Evolutionary conservation across 2,329 filamentous ascomycete species (phyloP).

Genomic region (Stachybotrys echinatus): DNA sequence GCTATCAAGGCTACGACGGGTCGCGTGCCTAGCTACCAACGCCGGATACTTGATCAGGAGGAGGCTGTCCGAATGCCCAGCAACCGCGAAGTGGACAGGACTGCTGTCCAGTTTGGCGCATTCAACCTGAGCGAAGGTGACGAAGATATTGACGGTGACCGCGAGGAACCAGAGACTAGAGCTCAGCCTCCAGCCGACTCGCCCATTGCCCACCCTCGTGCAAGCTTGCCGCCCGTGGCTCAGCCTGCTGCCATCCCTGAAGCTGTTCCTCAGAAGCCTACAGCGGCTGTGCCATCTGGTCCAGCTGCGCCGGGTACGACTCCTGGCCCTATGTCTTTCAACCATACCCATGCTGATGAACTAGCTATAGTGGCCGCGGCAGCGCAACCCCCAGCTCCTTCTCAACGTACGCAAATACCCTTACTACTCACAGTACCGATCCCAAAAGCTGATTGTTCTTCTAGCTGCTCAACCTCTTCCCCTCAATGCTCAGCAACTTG

Average conservation of each 20-base stretch:
- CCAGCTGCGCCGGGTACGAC: conserved; percentile 26
- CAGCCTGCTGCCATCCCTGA: conserved; percentile 52
- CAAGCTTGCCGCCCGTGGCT: conserved; percentile 73
- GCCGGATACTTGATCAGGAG: conserved; percentile 87
- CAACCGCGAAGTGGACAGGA: conserved; percentile 88
- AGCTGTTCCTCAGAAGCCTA: conserved; percentile 50
- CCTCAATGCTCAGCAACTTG: conserved; percentile 60
- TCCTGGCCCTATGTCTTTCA: conserved; percentile 3
- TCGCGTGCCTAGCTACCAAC: conserved; percentile 75
- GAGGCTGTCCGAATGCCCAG: conserved; percentile 98
- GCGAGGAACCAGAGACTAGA: conserved; percentile 92
- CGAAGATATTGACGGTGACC: conserved; percentile 87
- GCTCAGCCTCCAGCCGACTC: conserved; percentile 91
- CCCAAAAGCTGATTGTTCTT: conserved; percentile 10
- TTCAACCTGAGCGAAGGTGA: conserved; percentile 82
- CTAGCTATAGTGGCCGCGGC: conserved; percentile 14
- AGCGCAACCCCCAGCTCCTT: conserved; percentile 20
- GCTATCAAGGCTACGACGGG: conserved; percentile 72
- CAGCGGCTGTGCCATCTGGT: conserved; percentile 35
- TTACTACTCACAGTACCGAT: no score
- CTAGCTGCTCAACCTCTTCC: conserved; percentile 42
- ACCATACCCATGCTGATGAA: not conserved
- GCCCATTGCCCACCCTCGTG: conserved; percentile 76
- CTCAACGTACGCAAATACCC: conserved; percentile 21
- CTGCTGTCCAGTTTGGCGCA: conserved; percentile 93